A percentile compares a stretch with the other conserved stretches of the same genome.
phyloP scores from a whole-genome alignment of 306 rosid genomes.

The Nissolia schottii region DNA sequence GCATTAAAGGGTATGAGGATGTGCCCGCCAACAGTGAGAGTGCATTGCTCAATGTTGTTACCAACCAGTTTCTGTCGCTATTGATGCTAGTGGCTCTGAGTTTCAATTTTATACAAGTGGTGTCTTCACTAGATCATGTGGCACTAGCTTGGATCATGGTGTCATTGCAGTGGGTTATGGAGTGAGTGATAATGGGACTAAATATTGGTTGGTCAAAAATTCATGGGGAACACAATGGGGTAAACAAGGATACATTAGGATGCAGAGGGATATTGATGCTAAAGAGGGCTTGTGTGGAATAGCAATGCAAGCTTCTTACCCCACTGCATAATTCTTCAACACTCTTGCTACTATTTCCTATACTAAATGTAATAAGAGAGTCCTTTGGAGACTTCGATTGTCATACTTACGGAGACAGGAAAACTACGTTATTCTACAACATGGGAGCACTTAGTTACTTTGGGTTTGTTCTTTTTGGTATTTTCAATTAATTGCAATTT shows the following conservation, averaged over 20 bases:
- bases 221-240: conserved; percentile 38
- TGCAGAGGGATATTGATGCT: conserved; percentile 28
- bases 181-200: not conserved
- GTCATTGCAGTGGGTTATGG: conserved; percentile 40
- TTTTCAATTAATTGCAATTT: no score
- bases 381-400: no score
- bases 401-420: no score
- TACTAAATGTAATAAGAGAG: no score
- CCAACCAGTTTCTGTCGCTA: conserved; percentile 37
- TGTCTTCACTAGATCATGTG: conserved; percentile 30
- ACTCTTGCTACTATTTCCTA: not conserved
- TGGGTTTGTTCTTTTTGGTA: no score
- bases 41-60: conserved; percentile 30
- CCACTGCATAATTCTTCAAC: conserved; percentile 18
- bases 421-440: no score
- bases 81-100: conserved; percentile 33
- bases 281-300: conserved; percentile 34
- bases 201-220: conserved; percentile 36
- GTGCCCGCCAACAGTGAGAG: conserved; percentile 32
- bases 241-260: conserved; percentile 34
- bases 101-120: conserved; percentile 35
- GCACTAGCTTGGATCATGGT: conserved; percentile 33
- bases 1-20: conserved; percentile 33
- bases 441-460: no score
- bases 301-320: conserved; percentile 34